phyloP scores from a whole-genome alignment of 495 filamentous ascomycete genomes.

The Hyaloscypha variabilis region DNA sequence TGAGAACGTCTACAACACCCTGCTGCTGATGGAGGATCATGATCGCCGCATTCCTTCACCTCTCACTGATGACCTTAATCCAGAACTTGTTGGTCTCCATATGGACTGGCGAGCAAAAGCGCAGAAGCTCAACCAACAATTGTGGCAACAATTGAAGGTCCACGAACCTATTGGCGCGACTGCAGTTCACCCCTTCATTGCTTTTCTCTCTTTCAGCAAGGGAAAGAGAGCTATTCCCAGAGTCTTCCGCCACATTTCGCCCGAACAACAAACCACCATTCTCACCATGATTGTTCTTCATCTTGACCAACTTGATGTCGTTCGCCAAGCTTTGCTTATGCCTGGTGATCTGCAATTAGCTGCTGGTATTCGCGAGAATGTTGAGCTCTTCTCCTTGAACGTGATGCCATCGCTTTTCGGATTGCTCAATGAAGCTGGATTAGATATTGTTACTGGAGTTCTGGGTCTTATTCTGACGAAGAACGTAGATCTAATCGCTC shows the following conservation, averaged over 20 bases:
- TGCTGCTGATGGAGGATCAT: constrained; percentile 94
- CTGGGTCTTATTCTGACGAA: constrained; percentile 80
- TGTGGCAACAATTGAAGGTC: constrained; percentile 86
- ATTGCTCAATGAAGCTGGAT: constrained; percentile 86
- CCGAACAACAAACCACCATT: constrained; percentile 90
- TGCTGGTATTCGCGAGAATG: constrained; percentile 76
- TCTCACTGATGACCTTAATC: constrained; percentile 61
- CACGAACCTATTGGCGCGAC: constrained; percentile 83
- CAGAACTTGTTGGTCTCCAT: constrained; percentile 65
- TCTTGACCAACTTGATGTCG: constrained; percentile 87
- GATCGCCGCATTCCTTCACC: constrained; percentile 81
- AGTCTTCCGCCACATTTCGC: constrained; percentile 89
- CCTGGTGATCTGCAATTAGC: constrained; percentile 71
- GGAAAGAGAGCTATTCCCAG: constrained; percentile 95
- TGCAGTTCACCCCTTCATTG: constrained; percentile 90
- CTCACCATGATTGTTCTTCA: constrained; percentile 96
- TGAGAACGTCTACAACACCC: constrained; percentile 79
- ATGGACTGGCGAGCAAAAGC: constrained; percentile 72
- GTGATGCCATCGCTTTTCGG: constrained; percentile 89
- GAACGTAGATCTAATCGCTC: constrained; percentile 76
- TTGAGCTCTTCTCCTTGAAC: constrained; percentile 83
- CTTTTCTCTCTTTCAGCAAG: constrained; percentile 91
- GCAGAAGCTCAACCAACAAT: constrained; percentile 70
- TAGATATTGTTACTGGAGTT: constrained; percentile 87
- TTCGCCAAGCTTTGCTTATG: constrained; percentile 72